Base-by-base conservation (phyloP, 73 alveolate species). In the Symbiodinium pilosum region DNA sequence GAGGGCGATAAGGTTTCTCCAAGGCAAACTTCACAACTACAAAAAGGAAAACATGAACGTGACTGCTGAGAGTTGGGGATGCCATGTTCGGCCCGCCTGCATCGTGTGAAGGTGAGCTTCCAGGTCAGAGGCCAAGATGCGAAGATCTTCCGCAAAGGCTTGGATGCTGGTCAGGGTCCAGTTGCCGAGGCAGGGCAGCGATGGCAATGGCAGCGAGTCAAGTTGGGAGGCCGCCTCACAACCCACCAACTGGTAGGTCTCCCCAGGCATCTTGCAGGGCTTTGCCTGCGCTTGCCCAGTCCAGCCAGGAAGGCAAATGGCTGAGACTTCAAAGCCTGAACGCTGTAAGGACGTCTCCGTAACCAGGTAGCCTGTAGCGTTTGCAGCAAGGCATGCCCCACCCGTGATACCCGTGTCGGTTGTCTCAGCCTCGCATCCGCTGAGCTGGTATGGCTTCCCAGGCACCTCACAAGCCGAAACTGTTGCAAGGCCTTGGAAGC, bases 271-370 rank as follows among this genome's bases (percentile, higher is more conserved):
- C 16, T 34, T 30, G 64, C 94, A 87, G 68, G 85, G 38, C 44
- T 5, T n/a, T 16, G 75, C 94, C 52, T 16, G 36, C 32, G 94
- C 94, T 43, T 87, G 38, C 8, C 86, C 94, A 40, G 20, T 52
- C 51, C 34, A 52, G 84, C 85, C 94, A 2, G 39, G n/a, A 36
- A 44, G 85, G 44, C 94, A 87, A 26, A 51, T 42, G 38, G 94
- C 94, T n/a, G 68, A 54, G 69, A 87, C 94, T 18, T 87, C 94
- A 36, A 87, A 87, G 94, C 36, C 68, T 9, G 39, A 32, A 30
- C 36, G 69, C 68, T 39, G 47, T 71, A 87, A 42, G n/a, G 94
- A 87, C 68, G 69, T 52, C 94, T 86, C 94, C 56, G 94, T 86
- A 84, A 86, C 69, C 84, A 86, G 84, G 52, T 86, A 86, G 94